Evolutionary conservation across 139 green algal genomes (phyloP), one percentile per base, ranked within the genome.

Genomic region (Spirogloea muscicola): DNA sequence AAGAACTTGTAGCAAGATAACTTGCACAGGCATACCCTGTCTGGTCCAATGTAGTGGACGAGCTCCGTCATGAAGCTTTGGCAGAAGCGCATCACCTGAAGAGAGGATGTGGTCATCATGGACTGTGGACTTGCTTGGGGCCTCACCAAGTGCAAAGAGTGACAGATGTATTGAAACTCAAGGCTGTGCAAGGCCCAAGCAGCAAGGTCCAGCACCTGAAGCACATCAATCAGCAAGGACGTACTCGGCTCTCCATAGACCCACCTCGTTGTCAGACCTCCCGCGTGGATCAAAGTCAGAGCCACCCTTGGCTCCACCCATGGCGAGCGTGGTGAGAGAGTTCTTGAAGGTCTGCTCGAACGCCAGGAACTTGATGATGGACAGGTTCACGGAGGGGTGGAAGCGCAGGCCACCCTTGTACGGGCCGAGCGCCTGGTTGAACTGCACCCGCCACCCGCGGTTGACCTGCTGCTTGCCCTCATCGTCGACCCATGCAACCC

Each of bases 391-490:
- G 1, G 80, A 84, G 38, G 89, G 87, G 59, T 92, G 86, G 80
- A 95, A 93, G 57, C 90, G 82, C 63, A 93, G 79, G 31, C 90
- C 90, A 52, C 44, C 89, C 82, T 93, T 94, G 86, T 93, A 94
- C 6, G 90, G 90, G n/a, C 90, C 90, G 13, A 93, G 83, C n/a
- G 88, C 86, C 25, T 55, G 82, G 79, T 43, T 86, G 78, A 91
- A 90, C 81, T 95, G 90, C n/a, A 93, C 77, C 21, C 90, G 86
- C 74, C 77, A 92, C 46, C 89, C 89, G 10, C 88, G 75, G 82
- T 93, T 93, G 21, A 91, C 72, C 4, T 82, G 80, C 63, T 83
- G 25, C 10, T 61, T 64, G n/a, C 86, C 86, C 10, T 67, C 63
- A 66, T 91, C 85, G 37, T 89, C 82, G 2, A 85, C 33, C 87